Percentiles rank a stretch among this genome's conserved stretches.
These are phyloP conservation scores for Plasmodium vivax DNA, from an alignment of 169 alveolate species.

Conservation along the genomic window DNA sequence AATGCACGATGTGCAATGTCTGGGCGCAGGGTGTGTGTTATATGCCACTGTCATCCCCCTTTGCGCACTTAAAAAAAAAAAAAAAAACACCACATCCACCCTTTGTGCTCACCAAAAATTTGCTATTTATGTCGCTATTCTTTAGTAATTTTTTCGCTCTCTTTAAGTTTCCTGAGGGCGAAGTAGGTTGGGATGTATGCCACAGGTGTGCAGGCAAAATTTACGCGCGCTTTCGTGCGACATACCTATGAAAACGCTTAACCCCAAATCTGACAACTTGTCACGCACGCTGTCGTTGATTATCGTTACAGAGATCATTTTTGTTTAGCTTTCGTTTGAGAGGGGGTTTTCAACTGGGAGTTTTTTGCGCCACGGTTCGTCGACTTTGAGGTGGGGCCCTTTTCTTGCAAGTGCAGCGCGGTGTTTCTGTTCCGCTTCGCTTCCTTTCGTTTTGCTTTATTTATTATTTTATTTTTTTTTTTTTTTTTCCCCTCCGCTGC, in stretches of 20 bases:
- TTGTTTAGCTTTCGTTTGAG: not conserved
- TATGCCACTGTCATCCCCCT: not conserved
- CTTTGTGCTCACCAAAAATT: slow-evolving; percentile 44
- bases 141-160: slow-evolving; percentile 56
- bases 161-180: slow-evolving; percentile 50
- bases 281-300: slow-evolving; percentile 50
- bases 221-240: not conserved
- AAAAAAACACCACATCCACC: not conserved
- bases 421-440: not conserved
- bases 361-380: not conserved
- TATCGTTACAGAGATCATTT: slow-evolving; percentile 54
- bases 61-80: not conserved
- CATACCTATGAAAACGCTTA: slow-evolving; percentile 68
- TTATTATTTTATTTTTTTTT: not conserved
- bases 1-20: not conserved
- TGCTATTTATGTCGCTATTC: slow-evolving; percentile 57
- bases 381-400: not conserved
- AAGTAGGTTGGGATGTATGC: not conserved
- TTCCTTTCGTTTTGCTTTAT: not conserved
- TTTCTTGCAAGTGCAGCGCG: not conserved
- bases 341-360: not conserved
- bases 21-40: not conserved
- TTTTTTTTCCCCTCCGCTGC: not conserved
- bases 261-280: slow-evolving; percentile 59
- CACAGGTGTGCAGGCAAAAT: not conserved